Evolutionary conservation across 371 early-diverging fungal species (phyloP), one percentile per base, ranked within the genome.

Genomic region (Mucor mucedo): DNA sequence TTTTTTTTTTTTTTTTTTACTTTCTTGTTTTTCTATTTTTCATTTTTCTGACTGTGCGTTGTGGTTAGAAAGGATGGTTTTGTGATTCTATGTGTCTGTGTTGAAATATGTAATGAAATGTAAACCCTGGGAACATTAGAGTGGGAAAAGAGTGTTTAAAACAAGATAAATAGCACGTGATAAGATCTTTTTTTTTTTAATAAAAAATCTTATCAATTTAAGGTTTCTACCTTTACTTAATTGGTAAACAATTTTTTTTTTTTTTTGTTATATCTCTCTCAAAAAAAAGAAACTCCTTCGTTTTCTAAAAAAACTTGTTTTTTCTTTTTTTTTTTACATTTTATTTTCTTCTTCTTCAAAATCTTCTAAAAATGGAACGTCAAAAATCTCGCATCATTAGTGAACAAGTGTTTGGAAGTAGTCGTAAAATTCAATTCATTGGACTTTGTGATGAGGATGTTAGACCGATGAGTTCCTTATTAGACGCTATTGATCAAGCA

Each of bases 371-470:
- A 21, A 47, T 73, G 71, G 68, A 68, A 13, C 50, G 28, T 27
- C 50, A 62, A 29, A 57, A 63, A 53, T 71, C 81, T 29, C 81
- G 67, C 50, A 68, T 80, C n/a, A 68, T 78, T 32, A 73, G 78
- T 33, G 71, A 76, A 50, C 74, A 74, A 60, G 72, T 74, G 5
- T 80, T 72, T 52, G 81, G 81, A 21, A 74, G 73, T 29, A 78
- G 78, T 60, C 67, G 72, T 71, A 71, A 67, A 39, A 64, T 80
- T 14, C 77, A 77, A 47, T 71, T 80, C 33, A 75, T 80, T 58
- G 75, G 73, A n/a, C 39, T 75, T 32, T 35, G 62, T 11, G 41
- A 60, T n/a, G 10, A 21, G 21, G 21, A 49, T 48, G 28, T 57
- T 44, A 42, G 49, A 41, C 63, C 65, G 39, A 55, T 69, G 65